These are phyloP conservation scores for Podila minutissima DNA, from an alignment of 192 early-diverging fungal species.

Conservation along the genomic window DNA sequence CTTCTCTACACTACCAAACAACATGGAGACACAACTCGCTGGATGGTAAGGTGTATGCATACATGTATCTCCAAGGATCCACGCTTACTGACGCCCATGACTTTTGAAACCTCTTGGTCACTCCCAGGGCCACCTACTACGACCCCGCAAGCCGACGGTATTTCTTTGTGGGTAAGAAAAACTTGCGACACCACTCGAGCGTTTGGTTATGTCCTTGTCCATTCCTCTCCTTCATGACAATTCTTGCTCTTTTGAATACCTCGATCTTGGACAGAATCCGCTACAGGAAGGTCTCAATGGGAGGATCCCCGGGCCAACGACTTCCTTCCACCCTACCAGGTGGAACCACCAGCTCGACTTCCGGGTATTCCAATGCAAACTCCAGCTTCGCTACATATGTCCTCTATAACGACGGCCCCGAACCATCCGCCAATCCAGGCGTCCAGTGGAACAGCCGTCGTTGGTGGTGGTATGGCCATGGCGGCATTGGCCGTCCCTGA, in stretches of 20 bases:
- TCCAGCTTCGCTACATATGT: neutral
- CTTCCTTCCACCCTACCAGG: neutral
- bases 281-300: neutral
- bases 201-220: neutral
- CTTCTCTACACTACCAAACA: too few species aligned
- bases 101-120: neutral
- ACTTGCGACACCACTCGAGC: neutral
- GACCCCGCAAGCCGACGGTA: neutral
- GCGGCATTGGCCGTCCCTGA: neutral
- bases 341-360: neutral
- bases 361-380: neutral
- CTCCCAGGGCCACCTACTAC: neutral
- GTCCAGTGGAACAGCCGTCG: neutral
- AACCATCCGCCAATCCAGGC: neutral
- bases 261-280: neutral
- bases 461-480: neutral
- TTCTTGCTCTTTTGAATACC: neutral
- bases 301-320: neutral
- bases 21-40: too few species aligned
- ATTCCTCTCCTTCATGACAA: neutral
- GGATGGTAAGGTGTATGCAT: too few species aligned
- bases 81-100: too few species aligned
- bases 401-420: too few species aligned
- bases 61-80: too few species aligned
- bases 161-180: neutral